These are phyloP conservation scores for Pythium insidiosum DNA, from an alignment of 352 stramenopile genomes.

Conservation along the genomic window DNA sequence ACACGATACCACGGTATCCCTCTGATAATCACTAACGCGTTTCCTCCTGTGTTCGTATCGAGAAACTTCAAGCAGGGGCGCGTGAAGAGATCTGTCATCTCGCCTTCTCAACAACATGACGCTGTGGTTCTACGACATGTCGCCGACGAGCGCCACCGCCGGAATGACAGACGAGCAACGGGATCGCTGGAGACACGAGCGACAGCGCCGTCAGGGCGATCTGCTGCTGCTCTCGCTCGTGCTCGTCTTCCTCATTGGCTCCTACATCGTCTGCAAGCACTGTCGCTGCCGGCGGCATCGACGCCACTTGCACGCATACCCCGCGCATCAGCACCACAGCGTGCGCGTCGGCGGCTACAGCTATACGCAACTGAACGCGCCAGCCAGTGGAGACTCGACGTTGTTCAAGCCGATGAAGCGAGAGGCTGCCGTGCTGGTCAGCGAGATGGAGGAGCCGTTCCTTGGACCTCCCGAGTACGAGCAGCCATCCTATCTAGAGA, in stretches of 20 bases:
- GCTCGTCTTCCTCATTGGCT: slow-evolving; percentile 34
- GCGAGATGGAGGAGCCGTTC: slow-evolving; percentile 65
- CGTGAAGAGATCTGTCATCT: too few species aligned
- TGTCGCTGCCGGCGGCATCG: slow-evolving; percentile 25
- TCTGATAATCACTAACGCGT: too few species aligned
- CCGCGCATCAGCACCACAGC: slow-evolving; percentile 1
- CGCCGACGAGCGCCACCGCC: too few species aligned
- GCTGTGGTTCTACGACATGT: too few species aligned
- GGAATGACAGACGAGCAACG: too few species aligned
- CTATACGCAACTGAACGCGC: too few species aligned
- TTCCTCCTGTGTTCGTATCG: too few species aligned
- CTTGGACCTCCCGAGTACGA: slow-evolving; percentile 31
- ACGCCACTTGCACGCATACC: slow-evolving; percentile 16
- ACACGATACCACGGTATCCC: not conserved
- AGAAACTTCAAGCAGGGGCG: too few species aligned
- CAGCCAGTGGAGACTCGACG: too few species aligned
- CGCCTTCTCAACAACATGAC: too few species aligned
- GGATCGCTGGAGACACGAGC: too few species aligned
- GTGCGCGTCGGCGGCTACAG: not conserved
- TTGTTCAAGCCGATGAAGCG: not conserved
- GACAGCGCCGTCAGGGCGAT: too few species aligned
- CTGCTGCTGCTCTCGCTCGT: slow-evolving; percentile 28
- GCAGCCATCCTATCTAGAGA: slow-evolving; percentile 23
- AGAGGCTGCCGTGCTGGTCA: slow-evolving; percentile 19
- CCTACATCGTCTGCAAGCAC: slow-evolving; percentile 42